Evolutionary conservation across 805 yeast genomes (phyloP).

Genomic region (Cyberlindnera galapagoensis): DNA sequence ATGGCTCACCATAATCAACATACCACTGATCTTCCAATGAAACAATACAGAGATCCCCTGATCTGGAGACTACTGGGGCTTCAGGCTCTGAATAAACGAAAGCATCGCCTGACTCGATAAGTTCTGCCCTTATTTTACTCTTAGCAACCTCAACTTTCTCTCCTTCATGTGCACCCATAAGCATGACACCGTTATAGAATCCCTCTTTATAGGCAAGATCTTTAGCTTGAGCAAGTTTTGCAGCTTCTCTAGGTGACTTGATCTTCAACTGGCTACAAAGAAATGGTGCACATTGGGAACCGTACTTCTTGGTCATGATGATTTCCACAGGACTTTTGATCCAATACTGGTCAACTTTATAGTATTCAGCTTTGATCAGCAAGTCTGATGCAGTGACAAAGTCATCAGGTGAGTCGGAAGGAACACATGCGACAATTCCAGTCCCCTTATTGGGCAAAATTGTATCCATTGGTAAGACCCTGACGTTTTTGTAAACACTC

Average conservation of each 20-base stretch:
- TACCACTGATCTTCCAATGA: slow-evolving; percentile 98
- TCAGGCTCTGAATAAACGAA: slow-evolving; percentile 94
- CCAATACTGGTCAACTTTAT: slow-evolving; percentile 82
- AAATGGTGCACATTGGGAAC: slow-evolving; percentile 79
- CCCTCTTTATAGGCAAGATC: slow-evolving; percentile 95
- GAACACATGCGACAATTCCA: slow-evolving; percentile 98
- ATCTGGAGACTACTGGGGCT: slow-evolving; percentile 78
- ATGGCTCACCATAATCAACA: slow-evolving; percentile 68
- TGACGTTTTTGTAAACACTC: slow-evolving; percentile 58
- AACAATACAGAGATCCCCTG: slow-evolving; percentile 94
- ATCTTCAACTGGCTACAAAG: slow-evolving; percentile 83
- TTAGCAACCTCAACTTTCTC: slow-evolving; percentile 87
- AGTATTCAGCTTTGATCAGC: slow-evolving; percentile 82
- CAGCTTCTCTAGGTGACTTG: slow-evolving; percentile 86
- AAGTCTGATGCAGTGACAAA: slow-evolving; percentile 80
- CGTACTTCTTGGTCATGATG: slow-evolving; percentile 76
- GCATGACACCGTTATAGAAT: slow-evolving; percentile 80
- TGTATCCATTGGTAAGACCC: slow-evolving; percentile 95
- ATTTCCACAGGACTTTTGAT: slow-evolving; percentile 70
- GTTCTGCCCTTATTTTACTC: slow-evolving; percentile 73
- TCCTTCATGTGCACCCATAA: slow-evolving; percentile 76
- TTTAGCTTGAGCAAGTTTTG: slow-evolving; percentile 83
- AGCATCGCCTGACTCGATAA: slow-evolving; percentile 73
- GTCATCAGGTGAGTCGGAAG: slow-evolving; percentile 98
- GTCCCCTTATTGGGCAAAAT: slow-evolving; percentile 93